Base-by-base conservation (phyloP, 2,329 filamentous ascomycete genomes). In the Penicillium sp. region DNA sequence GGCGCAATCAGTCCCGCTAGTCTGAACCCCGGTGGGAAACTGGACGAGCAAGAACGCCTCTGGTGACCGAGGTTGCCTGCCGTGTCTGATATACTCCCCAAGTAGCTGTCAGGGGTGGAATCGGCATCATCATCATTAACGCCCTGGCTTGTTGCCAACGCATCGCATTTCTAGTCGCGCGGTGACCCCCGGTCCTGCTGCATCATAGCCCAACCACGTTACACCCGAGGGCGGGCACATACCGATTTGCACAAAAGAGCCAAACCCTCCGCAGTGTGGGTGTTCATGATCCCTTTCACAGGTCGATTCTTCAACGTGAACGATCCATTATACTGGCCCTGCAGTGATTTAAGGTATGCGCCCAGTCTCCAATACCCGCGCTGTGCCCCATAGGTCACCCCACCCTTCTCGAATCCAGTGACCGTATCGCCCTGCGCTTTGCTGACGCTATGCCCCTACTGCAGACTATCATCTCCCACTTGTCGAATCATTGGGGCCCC, bases 181-280 rank as follows among this genome's bases (percentile, higher is more conserved):
- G 62, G 41, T 46, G 18, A 49, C 25, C 61, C 66, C 67, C 65
- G 61, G 58, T 58, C 63, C 59, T 60, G 57, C 68, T 74, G 72
- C 72, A 72, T 68, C 67, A 67, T 63, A 70, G 71, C 72, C 71
- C 71, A 72, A 74, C 70, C 67, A 69, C 66, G 66, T 70, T 68
- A 68, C 66, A 67, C 59, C 61, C 59, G 47, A 56, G 59, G 20
- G 56, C 62, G 58, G 58, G 57, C 57, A 57, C 64, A 58, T 57
- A 59, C 48, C 50, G 49, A 57, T 65, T 59, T 59, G 59, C 63
- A 61, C 62, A 66, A 67, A 68, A 67, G 60, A 63, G 50, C 48
- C 57, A 60, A 62, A 58, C 57, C 57, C 58, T 64, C 63, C 61
- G 33, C 28, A 29, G 50, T 54, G 47, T 53, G 47, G 50, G 52